phyloP scores from a whole-genome alignment of 2,329 filamentous ascomycete species.

The Cercospora berteroae region DNA sequence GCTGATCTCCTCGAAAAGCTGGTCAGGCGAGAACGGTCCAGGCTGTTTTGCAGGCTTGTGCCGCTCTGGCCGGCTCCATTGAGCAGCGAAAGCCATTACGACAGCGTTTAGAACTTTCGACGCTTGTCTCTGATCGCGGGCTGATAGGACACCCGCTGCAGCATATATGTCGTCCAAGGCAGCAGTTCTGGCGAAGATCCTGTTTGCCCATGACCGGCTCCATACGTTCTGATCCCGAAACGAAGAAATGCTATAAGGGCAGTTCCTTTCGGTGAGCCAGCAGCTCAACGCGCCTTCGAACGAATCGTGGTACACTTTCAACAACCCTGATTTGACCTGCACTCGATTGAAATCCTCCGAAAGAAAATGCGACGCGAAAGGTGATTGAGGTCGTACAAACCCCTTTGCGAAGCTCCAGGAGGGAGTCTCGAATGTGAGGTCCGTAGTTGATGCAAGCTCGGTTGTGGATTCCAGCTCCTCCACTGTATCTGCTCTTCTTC shows the following conservation, averaged over 20 bases:
- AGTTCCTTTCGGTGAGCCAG: constrained; percentile 24
- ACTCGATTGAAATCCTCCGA: constrained; percentile 16
- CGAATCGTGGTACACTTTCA: constrained; percentile 25
- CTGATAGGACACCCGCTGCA: constrained; percentile 17
- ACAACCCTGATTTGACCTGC: constrained; percentile 18
- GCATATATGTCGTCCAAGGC: constrained; percentile 20
- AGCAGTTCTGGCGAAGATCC: constrained; percentile 22
- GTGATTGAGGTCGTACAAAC: constrained; percentile 13
- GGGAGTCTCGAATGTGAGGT: not conserved
- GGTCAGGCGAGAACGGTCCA: not conserved
- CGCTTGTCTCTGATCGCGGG: constrained; percentile 16
- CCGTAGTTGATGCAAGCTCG: not conserved
- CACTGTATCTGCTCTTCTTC: not conserved
- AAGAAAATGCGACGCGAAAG: constrained; percentile 17
- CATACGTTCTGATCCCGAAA: constrained; percentile 22
- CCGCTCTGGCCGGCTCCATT: constrained; percentile 20
- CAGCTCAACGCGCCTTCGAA: constrained; percentile 24
- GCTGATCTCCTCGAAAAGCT: constrained; percentile 5
- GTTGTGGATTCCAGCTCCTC: not conserved
- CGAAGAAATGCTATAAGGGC: constrained; percentile 19
- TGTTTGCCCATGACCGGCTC: constrained; percentile 21
- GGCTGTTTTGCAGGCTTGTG: not conserved
- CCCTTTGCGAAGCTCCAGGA: constrained; percentile 5
- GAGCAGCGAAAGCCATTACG: constrained; percentile 24
- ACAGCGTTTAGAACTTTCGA: constrained; percentile 20